Percentiles rank a stretch among this genome's conserved stretches.
Evolutionary conservation across 2,329 filamentous ascomycete genomes (phyloP).

Genomic region (Rachicladosporium sp.): DNA sequence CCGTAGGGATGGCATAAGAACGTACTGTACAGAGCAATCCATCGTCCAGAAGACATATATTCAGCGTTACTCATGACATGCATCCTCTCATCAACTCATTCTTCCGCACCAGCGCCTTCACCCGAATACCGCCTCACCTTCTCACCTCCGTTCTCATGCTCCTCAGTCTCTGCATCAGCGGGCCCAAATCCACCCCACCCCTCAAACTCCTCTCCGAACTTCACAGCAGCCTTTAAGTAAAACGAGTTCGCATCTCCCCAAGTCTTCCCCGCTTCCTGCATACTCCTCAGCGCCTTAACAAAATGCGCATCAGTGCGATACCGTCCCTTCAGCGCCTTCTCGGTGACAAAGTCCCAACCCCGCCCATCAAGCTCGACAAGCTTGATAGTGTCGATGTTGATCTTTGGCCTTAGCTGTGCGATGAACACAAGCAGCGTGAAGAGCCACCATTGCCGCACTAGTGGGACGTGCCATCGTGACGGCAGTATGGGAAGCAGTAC

Average conservation of each 20-base stretch:
- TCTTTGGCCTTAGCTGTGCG: slow-evolving; percentile 56
- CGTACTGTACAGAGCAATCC: too few species aligned
- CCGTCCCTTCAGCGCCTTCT: slow-evolving; percentile 55
- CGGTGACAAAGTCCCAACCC: slow-evolving; percentile 65
- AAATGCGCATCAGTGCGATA: slow-evolving; percentile 68
- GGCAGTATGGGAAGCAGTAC: slow-evolving; percentile 71
- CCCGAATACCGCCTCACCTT: slow-evolving; percentile 10
- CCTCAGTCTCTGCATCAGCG: slow-evolving; percentile 9
- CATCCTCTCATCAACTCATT: background rate
- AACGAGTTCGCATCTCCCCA: slow-evolving; percentile 59
- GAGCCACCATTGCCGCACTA: slow-evolving; percentile 85
- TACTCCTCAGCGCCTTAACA: slow-evolving; percentile 67
- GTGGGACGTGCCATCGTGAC: slow-evolving; percentile 53
- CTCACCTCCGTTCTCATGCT: slow-evolving; percentile 4
- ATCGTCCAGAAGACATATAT: too few species aligned
- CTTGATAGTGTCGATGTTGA: slow-evolving; percentile 54
- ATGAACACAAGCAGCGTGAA: slow-evolving; percentile 69
- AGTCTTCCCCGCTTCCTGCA: slow-evolving; percentile 60
- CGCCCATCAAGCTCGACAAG: slow-evolving; percentile 48
- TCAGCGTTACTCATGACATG: background rate
- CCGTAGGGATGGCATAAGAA: background rate
- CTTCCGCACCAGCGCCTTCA: slow-evolving; percentile 6
- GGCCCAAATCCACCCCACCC: slow-evolving; percentile 48
- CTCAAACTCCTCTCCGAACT: slow-evolving; percentile 61
- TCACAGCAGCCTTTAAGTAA: slow-evolving; percentile 57